Conservation (phyloP, 2,329 filamentous ascomycete genomes). For the Colletotrichum kahawae region DNA sequence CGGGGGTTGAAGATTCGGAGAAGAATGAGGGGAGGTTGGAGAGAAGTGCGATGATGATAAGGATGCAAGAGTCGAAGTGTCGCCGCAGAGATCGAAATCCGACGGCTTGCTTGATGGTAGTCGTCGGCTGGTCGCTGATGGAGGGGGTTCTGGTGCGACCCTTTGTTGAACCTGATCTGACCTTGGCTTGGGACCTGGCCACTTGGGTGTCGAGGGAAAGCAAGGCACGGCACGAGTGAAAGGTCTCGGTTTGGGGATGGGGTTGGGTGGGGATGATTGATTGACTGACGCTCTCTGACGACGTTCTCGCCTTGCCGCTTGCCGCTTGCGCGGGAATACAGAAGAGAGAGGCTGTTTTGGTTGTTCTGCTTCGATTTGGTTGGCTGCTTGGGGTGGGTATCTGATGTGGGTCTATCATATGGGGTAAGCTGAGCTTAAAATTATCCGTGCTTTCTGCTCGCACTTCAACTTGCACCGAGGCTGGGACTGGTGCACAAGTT, state of each 20-base stretch:
- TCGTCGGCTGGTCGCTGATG: conserved; percentile 1
- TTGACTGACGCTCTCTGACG: conserved; percentile 19
- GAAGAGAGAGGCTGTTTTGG: conserved; percentile 15
- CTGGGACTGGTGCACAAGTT: background rate
- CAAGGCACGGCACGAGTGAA: background rate
- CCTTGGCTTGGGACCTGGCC: background rate
- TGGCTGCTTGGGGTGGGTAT: conserved; percentile 2
- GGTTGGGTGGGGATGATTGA: background rate
- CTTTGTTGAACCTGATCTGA: conserved; percentile 10
- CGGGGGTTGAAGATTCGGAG: background rate
- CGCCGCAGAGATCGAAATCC: background rate
- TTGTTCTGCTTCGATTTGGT: conserved; percentile 6
- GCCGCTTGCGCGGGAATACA: conserved; percentile 16
- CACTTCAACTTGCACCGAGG: background rate
- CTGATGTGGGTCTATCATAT: background rate
- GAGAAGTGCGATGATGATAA: background rate
- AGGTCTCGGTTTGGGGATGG: background rate
- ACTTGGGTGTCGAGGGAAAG: background rate
- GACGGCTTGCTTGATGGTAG: background rate
- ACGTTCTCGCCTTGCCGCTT: conserved; percentile 20
- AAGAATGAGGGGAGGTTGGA: background rate
- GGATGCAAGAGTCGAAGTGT: conserved; percentile 6
- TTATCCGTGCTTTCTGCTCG: background rate
- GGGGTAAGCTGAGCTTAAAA: conserved; percentile 13
- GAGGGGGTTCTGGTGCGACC: background rate